Base-by-base conservation (phyloP, 345 rosid genomes). In the Linum trigynum region DNA sequence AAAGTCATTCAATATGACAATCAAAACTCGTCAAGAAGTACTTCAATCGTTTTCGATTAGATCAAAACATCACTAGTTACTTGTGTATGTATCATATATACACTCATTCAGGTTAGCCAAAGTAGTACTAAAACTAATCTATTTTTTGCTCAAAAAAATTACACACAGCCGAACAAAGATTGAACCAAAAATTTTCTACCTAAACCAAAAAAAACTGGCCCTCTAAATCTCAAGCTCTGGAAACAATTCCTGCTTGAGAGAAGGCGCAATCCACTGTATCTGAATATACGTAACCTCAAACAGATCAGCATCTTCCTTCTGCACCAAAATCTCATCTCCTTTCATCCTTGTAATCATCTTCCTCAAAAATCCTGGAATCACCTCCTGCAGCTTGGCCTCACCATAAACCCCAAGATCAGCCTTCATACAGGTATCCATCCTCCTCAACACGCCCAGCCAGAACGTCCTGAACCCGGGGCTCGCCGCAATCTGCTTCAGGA, bases 351-450 rank as follows among this genome's bases (percentile, higher is more conserved):
- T 68, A 17, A 90, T 90, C 76, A 94, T 86, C 53, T 75, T 80
- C 14, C 73, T 89, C 79, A 91, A 61, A 60, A 91, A 67, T 1
- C 79, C 83, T 14, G 99, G 91, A 35, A 88, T 78, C 3, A 71
- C 67, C 14, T 84, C 80, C 35, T 80, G 82, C 71, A 90, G 70
- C 35, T 59, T 74, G 5, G 92, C 83, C 58, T 82, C 83, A 1
- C 95, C 99, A 39, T 80, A 86, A 0, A 56, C 69, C 50, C 96
- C 96, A 63, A 90, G 62, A 71, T 90, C 91, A 0, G 92, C 89
- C 63, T 92, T 90, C 94, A 92, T 88, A 64, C 96, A 92, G 0
- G 98, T 92, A 65, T 90, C 98, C 98, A 90, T 90, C 61, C 98
- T 86, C 59, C 97, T 86, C 76, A 94, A 63, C 17, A 90, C 83